Conservation (phyloP, 768 basidiomycete genomes). For the Suillus decipiens region DNA sequence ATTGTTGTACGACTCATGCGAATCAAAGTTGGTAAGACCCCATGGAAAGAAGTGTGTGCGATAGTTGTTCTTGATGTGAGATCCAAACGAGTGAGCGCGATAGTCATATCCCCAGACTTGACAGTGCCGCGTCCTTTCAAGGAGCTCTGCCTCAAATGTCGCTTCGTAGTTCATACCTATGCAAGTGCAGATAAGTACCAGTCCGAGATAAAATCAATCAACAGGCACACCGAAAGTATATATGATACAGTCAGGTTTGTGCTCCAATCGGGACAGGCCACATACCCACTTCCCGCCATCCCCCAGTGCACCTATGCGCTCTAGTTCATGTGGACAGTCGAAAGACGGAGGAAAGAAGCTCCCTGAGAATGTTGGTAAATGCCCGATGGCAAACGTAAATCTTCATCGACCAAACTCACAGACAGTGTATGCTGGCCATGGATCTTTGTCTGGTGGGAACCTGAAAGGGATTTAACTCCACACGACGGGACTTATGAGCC, state of each 20-base stretch:
- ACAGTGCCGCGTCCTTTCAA: slow-evolving; percentile 48
- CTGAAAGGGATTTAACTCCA: slow-evolving; percentile 30
- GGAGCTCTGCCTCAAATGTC: slow-evolving; percentile 61
- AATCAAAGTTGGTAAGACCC: slow-evolving; percentile 41
- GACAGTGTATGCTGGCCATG: slow-evolving; percentile 60
- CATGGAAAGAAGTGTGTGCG: slow-evolving; percentile 46
- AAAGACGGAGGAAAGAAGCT: slow-evolving; percentile 49
- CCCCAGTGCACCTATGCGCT: slow-evolving; percentile 51
- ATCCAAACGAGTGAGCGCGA: slow-evolving; percentile 35
- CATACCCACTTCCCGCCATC: slow-evolving; percentile 77
- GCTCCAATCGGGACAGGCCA: slow-evolving; percentile 54
- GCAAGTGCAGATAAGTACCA: background rate
- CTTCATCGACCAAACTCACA: slow-evolving; percentile 39
- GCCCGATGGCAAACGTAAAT: slow-evolving; percentile 4
- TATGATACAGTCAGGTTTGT: slow-evolving; percentile 57
- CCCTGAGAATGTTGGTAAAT: slow-evolving; percentile 29
- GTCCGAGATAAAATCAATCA: background rate
- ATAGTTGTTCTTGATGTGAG: slow-evolving; percentile 32
- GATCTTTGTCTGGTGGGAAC: slow-evolving; percentile 52
- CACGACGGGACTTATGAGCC: slow-evolving; percentile 10
- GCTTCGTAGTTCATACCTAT: slow-evolving; percentile 58
- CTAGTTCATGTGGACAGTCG: slow-evolving; percentile 44
- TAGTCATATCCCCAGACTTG: slow-evolving; percentile 66
- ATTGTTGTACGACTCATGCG: slow-evolving; percentile 31
- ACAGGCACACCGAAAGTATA: slow-evolving; percentile 56